Base-by-base conservation (phyloP, 2,329 filamentous ascomycete species). In the Akanthomyces muscarius region DNA sequence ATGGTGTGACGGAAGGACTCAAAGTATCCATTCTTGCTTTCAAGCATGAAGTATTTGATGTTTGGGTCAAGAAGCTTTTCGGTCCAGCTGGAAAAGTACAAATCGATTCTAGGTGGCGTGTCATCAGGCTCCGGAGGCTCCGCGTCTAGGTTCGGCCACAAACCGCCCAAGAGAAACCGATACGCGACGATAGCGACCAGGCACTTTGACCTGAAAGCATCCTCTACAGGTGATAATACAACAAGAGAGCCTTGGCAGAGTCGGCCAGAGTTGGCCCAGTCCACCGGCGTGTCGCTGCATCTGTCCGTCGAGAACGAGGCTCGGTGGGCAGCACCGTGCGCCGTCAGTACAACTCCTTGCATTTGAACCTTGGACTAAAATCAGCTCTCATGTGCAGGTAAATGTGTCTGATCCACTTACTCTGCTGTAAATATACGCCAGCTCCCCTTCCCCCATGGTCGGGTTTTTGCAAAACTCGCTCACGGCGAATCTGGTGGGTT, bases 1-100 rank as follows among this genome's bases (percentile, higher is more conserved):
- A 97, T 80, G 0, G 87, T 88, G 71, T 96, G 86, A 0, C 90
- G 83, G 44, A 85, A 81, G 0, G 90, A 86, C 72, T 97, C 93
- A 66, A 86, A 97, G 71, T 92, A 96, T 0, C 89, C 88, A 0
- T 75, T 74, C 3, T 87, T 83, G 1, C 89, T 83, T 70, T 97
- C 91, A 0, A 97, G 77, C 90, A 97, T 96, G 13, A 93, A 74
- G 73, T 87, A 88, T 68, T 89, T 86, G 41, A 83, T 74, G 18
- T 83, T 81, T 0, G 91, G 86, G 69, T 97, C 89, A 55, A 96
- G 79, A 3, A 82, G 64, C 0, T 87, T 77, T 28, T 92, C 84
- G 3, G 84, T 76, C 0, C 79, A 69, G 8, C 82, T 74, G 0
- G 84, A 83, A 77, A 92, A 93, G 69, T 89, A 88, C 0, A 97